Evolutionary conservation across 2,329 filamentous ascomycete species (phyloP).

Genomic region (Fusarium tricinctum): DNA sequence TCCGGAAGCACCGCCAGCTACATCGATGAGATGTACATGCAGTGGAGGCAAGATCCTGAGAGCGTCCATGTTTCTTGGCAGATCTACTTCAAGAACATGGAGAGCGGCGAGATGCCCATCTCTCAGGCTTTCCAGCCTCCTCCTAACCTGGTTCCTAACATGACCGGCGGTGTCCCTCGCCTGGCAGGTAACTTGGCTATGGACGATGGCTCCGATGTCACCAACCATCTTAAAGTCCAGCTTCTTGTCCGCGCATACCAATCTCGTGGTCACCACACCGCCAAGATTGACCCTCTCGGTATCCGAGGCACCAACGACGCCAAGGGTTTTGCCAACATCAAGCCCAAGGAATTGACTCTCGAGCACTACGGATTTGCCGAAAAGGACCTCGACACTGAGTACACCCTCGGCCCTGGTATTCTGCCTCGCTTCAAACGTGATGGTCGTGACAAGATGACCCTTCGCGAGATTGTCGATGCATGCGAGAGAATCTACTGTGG

Average conservation of each 20-base stretch:
- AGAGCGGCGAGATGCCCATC: constrained; percentile 96
- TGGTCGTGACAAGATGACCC: constrained; percentile 92
- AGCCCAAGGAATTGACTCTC: constrained; percentile 92
- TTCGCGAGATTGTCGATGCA: constrained; percentile 91
- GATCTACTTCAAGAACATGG: constrained; percentile 99
- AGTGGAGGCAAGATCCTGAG: constrained; percentile 93
- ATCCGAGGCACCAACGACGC: constrained; percentile 75
- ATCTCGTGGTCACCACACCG: constrained; percentile 97
- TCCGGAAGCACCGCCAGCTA: constrained; percentile 98
- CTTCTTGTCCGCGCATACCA: constrained; percentile 97
- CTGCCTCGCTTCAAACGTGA: constrained; percentile 93
- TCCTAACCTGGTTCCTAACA: constrained; percentile 87
- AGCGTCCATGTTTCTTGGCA: constrained; percentile 99
- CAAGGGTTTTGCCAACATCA: constrained; percentile 87
- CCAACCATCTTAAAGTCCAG: constrained; percentile 98
- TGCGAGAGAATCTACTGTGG: constrained; percentile 98
- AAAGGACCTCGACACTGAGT: constrained; percentile 92
- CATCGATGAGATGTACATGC: constrained; percentile 99
- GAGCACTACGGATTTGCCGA: constrained; percentile 97
- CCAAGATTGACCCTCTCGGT: constrained; percentile 94
- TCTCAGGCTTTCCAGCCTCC: constrained; percentile 97
- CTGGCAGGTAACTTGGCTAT: constrained; percentile 78
- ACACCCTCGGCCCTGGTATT: constrained; percentile 92
- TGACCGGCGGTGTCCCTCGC: constrained; percentile 81
- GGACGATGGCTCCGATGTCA: constrained; percentile 82